Percentiles rank a stretch among this genome's conserved stretches.
Evolutionary conservation across 163 green algal genomes (phyloP).

Genomic region (Picocystis sp.): DNA sequence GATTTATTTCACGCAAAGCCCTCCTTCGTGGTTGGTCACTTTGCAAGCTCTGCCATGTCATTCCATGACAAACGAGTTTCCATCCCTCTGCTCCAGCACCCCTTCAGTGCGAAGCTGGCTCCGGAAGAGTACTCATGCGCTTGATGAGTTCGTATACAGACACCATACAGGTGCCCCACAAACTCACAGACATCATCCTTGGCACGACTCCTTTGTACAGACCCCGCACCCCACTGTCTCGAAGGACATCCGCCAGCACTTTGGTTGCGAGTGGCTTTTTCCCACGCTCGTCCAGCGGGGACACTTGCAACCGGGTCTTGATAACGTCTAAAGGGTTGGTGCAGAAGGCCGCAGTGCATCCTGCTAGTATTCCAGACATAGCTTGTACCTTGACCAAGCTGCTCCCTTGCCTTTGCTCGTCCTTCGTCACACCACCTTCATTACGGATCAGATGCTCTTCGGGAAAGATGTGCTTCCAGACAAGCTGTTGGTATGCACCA

Average conservation of each 20-base stretch:
- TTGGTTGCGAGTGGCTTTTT: slow-evolving; percentile 22
- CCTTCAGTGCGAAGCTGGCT: slow-evolving; percentile 2
- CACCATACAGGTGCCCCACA: slow-evolving; percentile 65
- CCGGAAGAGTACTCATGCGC: slow-evolving; percentile 33
- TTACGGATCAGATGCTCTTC: not conserved
- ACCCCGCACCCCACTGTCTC: slow-evolving; percentile 15
- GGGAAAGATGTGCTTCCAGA: slow-evolving; percentile 34
- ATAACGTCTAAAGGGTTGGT: slow-evolving; percentile 85
- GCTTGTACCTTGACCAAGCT: slow-evolving; percentile 57
- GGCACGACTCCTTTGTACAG: slow-evolving; percentile 55
- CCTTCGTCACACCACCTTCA: not conserved
- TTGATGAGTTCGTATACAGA: slow-evolving; percentile 82
- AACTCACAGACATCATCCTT: slow-evolving; percentile 46
- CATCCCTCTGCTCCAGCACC: no score
- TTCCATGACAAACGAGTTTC: no score
- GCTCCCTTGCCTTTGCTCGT: not conserved
- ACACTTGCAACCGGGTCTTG: slow-evolving; percentile 73
- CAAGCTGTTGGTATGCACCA: slow-evolving; percentile 41
- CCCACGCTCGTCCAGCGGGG: not conserved
- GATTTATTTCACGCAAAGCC: no score
- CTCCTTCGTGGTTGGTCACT: no score
- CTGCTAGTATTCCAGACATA: slow-evolving; percentile 44
- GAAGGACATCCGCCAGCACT: slow-evolving; percentile 26
- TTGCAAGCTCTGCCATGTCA: no score
- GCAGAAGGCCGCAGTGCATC: slow-evolving; percentile 46